Evolutionary conservation across 2,329 filamentous ascomycete genomes (phyloP).

Genomic region (Blastomyces gilchristii): DNA sequence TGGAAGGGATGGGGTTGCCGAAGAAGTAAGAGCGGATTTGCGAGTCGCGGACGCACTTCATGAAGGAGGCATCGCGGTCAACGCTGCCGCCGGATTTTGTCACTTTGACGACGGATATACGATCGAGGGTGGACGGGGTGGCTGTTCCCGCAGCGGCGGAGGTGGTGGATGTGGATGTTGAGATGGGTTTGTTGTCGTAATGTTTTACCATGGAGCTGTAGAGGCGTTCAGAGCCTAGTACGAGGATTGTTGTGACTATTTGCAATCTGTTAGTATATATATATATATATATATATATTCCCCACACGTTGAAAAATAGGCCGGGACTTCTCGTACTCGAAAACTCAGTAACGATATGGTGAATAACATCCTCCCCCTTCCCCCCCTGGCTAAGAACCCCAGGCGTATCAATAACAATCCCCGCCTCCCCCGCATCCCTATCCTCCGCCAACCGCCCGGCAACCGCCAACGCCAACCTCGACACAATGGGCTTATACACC

Average conservation of each 20-base stretch:
- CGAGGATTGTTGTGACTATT: constrained; percentile 65
- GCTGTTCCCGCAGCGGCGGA: constrained; percentile 35
- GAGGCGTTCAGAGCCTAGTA: constrained; percentile 68
- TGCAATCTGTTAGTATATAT: constrained; percentile 12
- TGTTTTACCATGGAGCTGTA: constrained; percentile 63
- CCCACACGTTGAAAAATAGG: neutral
- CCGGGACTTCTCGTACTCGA: constrained; percentile 37
- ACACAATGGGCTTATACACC: constrained; percentile 64
- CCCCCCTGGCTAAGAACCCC: constrained; percentile 56
- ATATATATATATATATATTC: constrained; percentile 17
- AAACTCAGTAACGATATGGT: constrained; percentile 65
- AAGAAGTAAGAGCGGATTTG: constrained; percentile 92
- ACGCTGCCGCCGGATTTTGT: constrained; percentile 80
- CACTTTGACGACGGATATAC: constrained; percentile 64
- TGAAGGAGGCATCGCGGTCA: constrained; percentile 61
- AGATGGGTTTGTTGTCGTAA: constrained; percentile 47
- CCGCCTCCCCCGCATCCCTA: constrained; percentile 56
- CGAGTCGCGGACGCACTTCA: constrained; percentile 62
- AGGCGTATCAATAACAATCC: constrained; percentile 78
- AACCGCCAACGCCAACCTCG: constrained; percentile 66
- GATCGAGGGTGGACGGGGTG: constrained; percentile 47
- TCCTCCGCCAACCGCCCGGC: constrained; percentile 71
- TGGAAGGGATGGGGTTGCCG: constrained; percentile 48
- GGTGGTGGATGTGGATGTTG: constrained; percentile 36
- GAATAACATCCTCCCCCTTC: constrained; percentile 63